Conservation (phyloP, 2,329 filamentous ascomycete genomes). For the Aspergillus luchuensis region DNA sequence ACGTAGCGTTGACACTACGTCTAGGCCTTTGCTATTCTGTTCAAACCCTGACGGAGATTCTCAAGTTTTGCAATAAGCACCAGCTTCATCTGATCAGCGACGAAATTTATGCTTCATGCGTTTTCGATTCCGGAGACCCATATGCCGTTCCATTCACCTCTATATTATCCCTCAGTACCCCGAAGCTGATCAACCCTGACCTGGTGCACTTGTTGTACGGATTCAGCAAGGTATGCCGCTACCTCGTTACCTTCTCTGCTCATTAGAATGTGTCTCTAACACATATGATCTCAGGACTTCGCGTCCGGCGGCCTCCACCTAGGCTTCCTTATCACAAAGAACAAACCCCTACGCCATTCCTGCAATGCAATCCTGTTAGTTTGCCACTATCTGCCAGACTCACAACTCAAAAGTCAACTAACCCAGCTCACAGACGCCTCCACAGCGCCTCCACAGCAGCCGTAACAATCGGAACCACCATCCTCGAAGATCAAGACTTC, state of each 20-base stretch:
- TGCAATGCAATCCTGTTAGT: constrained; percentile 32
- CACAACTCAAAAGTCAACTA: background rate
- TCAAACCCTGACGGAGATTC: constrained; percentile 46
- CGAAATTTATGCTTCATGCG: constrained; percentile 59
- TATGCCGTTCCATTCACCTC: constrained; percentile 48
- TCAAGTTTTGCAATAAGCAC: constrained; percentile 53
- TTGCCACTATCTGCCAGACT: background rate
- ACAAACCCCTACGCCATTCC: constrained; percentile 26
- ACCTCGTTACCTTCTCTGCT: constrained; percentile 31
- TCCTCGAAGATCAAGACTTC: constrained; percentile 38
- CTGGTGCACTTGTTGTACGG: constrained; percentile 55
- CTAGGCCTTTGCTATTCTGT: constrained; percentile 48
- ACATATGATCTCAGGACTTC: constrained; percentile 27
- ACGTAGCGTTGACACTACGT: constrained; percentile 15
- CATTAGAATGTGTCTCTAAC: constrained; percentile 26
- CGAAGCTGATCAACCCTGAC: constrained; percentile 49
- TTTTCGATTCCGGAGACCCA: constrained; percentile 46
- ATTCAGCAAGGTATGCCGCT: constrained; percentile 37
- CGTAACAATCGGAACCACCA: constrained; percentile 32
- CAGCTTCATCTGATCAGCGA: constrained; percentile 57
- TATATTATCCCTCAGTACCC: constrained; percentile 46
- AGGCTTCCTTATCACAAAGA: constrained; percentile 32
- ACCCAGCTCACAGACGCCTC: constrained; percentile 24
- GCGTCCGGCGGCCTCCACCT: constrained; percentile 34
- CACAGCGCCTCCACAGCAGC: constrained; percentile 30